These are phyloP conservation scores for Jaminaea rosea DNA, from an alignment of 1,284 basidiomycete genomes.

Conservation along the genomic window DNA sequence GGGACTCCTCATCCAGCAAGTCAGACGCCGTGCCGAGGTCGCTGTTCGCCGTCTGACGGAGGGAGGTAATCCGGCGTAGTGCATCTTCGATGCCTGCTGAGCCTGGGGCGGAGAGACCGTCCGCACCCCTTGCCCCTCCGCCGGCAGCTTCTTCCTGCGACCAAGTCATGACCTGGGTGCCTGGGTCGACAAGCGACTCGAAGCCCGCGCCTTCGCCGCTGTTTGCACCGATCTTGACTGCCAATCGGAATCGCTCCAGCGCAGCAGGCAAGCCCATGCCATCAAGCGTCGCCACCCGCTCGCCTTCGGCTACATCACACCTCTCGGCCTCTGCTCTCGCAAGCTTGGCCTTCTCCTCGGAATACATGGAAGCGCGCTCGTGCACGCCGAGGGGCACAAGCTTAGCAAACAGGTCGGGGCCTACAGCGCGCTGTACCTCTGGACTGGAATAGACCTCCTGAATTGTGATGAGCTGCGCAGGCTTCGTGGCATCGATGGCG, in stretches of 20 bases:
- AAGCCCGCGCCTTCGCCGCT: conserved; percentile 48
- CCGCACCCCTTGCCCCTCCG: conserved; percentile 59
- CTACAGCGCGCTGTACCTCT: conserved; percentile 90
- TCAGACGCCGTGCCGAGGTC: conserved; percentile 21
- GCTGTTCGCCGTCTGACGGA: conserved; percentile 6
- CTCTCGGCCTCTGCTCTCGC: conserved; percentile 81
- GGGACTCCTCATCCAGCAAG: conserved; percentile 43
- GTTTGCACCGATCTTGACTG: conserved; percentile 60
- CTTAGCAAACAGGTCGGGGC: conserved; percentile 77
- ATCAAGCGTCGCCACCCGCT: conserved; percentile 70
- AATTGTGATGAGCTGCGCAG: conserved; percentile 74
- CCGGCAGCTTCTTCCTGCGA: conserved; percentile 61
- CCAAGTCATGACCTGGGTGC: conserved; percentile 65
- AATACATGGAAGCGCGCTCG: conserved; percentile 90
- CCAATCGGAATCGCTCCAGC: conserved; percentile 65
- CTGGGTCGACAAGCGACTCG: conserved; percentile 54
- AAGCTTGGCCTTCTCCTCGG: conserved; percentile 96
- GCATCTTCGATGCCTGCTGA: conserved; percentile 24
- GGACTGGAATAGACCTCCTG: conserved; percentile 86
- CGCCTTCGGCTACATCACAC: conserved; percentile 71
- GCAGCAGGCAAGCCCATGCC: conserved; percentile 70
- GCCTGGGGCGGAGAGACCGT: conserved; percentile 53
- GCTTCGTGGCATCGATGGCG: conserved; percentile 65
- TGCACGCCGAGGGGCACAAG: conserved; percentile 90
- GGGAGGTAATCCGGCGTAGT: conserved; percentile 13